These are phyloP conservation scores for Gautieria morchelliformis DNA, from an alignment of 768 basidiomycete genomes.

Conservation along the genomic window DNA sequence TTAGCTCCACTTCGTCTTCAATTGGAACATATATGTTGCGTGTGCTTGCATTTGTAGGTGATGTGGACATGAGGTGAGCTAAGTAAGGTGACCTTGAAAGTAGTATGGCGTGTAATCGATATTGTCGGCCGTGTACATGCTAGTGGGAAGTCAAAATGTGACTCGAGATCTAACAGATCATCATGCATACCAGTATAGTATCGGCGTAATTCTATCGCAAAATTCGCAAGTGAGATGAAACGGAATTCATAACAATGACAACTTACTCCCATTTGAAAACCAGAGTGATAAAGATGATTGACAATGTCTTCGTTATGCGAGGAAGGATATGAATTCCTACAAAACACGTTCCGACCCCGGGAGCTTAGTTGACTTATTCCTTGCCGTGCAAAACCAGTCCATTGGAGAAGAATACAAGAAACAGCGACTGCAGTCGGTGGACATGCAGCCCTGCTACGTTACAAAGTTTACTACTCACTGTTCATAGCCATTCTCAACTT, in stretches of 20 bases:
- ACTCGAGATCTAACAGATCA: conserved; percentile 77
- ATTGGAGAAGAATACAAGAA: neutral
- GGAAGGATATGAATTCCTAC: conserved; percentile 37
- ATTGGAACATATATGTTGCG: conserved; percentile 66
- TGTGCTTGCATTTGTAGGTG: conserved; percentile 40
- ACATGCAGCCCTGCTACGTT: neutral
- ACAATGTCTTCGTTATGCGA: conserved; percentile 71
- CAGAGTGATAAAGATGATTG: conserved; percentile 67
- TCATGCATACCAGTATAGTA: conserved; percentile 55
- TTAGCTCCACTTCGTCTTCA: conserved; percentile 73
- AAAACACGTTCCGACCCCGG: conserved; percentile 1
- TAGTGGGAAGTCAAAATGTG: conserved; percentile 77
- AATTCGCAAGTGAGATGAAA: neutral
- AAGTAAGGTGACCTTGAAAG: conserved; percentile 82
- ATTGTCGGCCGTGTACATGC: conserved; percentile 47
- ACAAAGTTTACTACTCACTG: conserved; percentile 7
- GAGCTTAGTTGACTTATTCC: neutral
- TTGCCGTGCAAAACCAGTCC: neutral
- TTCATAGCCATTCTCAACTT: conserved; percentile 3
- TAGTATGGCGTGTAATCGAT: conserved; percentile 76
- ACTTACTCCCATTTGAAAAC: conserved; percentile 77
- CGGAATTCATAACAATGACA: neutral
- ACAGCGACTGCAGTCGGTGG: neutral
- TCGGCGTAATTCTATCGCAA: conserved; percentile 66
- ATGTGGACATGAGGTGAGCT: conserved; percentile 80